Percentiles rank a stretch among this genome's conserved stretches.
Evolutionary conservation across 2,329 filamentous ascomycete genomes (phyloP).

Genomic region (Xylariaceae sp.): DNA sequence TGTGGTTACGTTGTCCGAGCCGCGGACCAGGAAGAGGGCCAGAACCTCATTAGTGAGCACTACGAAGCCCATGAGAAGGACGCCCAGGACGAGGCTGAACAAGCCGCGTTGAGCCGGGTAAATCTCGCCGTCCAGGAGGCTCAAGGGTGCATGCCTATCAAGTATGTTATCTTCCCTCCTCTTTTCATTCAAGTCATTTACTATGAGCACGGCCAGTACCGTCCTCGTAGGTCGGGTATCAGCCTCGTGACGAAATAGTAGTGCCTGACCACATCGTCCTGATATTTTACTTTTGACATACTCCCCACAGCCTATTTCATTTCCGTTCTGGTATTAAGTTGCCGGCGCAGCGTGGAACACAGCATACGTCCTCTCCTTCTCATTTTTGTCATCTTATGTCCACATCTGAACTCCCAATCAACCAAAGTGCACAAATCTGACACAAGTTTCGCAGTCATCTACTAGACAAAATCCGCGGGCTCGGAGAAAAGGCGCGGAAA

Average conservation of each 20-base stretch:
- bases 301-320: too few relatives aligned
- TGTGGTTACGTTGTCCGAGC: constrained; percentile 67
- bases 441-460: constrained; percentile 47
- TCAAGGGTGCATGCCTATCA: constrained; percentile 56
- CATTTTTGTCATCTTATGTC: neutral
- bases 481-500: constrained; percentile 44
- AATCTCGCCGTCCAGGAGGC: constrained; percentile 61
- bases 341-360: neutral
- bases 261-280: neutral
- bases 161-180: constrained; percentile 50
- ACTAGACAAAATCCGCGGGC: constrained; percentile 56
- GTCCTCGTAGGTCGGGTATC: neutral
- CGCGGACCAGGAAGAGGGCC: constrained; percentile 58
- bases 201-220: constrained; percentile 6
- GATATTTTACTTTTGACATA: neutral
- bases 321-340: neutral
- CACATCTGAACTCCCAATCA: neutral
- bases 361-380: neutral
- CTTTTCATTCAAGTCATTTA: constrained; percentile 40
- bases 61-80: constrained; percentile 63
- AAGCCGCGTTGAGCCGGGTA: constrained; percentile 42
- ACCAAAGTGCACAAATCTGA: constrained; percentile 4
- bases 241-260: neutral
- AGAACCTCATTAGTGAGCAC: constrained; percentile 62
- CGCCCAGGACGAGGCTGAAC: constrained; percentile 47